Conservation (phyloP, 495 filamentous ascomycete species). For the Hapsidospora chrysogenum region DNA sequence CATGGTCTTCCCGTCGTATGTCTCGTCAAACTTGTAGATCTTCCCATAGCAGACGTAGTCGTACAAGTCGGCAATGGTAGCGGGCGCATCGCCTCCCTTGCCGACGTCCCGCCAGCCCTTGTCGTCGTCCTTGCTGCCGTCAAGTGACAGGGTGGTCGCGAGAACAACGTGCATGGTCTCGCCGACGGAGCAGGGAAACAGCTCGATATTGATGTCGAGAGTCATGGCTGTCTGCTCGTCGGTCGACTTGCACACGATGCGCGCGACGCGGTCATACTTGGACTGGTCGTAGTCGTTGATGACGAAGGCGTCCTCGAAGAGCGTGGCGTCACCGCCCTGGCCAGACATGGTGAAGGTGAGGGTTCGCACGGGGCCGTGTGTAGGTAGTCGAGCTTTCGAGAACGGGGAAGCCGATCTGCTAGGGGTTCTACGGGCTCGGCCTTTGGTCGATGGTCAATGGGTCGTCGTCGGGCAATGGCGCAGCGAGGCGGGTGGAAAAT, state of each 20-base stretch:
- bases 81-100: slow-evolving; percentile 29
- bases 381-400: not conserved
- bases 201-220: slow-evolving; percentile 87
- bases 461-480: too few species aligned
- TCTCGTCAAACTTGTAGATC: slow-evolving; percentile 94
- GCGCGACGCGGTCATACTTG: slow-evolving; percentile 91
- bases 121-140: slow-evolving; percentile 54
- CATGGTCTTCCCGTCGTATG: slow-evolving; percentile 62
- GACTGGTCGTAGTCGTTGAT: slow-evolving; percentile 57
- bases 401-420: too few species aligned
- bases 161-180: slow-evolving; percentile 66
- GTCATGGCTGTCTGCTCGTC: slow-evolving; percentile 57
- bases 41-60: slow-evolving; percentile 98
- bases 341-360: slow-evolving; percentile 14
- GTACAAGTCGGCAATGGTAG: slow-evolving; percentile 73
- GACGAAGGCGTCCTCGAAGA: slow-evolving; percentile 85
- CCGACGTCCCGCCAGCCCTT: slow-evolving; percentile 67
- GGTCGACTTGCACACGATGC: slow-evolving; percentile 52
- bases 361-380: not conserved
- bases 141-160: slow-evolving; percentile 68
- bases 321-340: slow-evolving; percentile 57
- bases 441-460: too few species aligned
- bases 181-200: slow-evolving; percentile 58
- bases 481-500: too few species aligned
- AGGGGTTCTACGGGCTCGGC: too few species aligned